Conservation (phyloP, 1,284 basidiomycete genomes). For the Cryptococcus floricola region DNA sequence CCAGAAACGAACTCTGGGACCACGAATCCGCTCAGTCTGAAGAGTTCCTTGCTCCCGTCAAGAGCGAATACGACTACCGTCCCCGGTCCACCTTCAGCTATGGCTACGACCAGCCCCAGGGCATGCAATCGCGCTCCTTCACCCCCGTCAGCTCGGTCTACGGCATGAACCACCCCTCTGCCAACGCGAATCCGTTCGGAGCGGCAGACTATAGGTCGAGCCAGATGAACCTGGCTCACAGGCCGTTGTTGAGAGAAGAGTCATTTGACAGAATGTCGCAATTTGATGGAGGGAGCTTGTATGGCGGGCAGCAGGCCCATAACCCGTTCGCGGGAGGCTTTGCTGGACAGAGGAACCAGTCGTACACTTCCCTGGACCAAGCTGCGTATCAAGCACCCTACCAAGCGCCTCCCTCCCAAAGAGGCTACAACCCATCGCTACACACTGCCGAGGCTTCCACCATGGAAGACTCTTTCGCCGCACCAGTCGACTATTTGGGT, state of each 20-base stretch:
- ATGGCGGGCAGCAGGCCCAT: slow-evolving; percentile 74
- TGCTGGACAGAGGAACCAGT: slow-evolving; percentile 57
- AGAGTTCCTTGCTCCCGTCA: slow-evolving; percentile 69
- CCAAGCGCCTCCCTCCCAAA: slow-evolving; percentile 16
- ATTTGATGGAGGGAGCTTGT: slow-evolving; percentile 61
- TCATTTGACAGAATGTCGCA: neutral
- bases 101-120: slow-evolving; percentile 53
- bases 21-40: slow-evolving; percentile 89
- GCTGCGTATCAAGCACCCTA: neutral
- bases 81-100: slow-evolving; percentile 51
- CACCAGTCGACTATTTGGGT: slow-evolving; percentile 26
- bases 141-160: neutral
- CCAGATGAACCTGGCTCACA: neutral
- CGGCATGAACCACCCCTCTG: neutral
- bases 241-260: neutral
- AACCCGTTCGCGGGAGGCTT: slow-evolving; percentile 59
- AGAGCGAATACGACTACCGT: slow-evolving; percentile 50
- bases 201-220: neutral
- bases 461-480: slow-evolving; percentile 5
- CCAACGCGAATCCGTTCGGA: neutral
- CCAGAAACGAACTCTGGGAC: slow-evolving; percentile 94
- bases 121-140: neutral
- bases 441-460: slow-evolving; percentile 55
- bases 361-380: slow-evolving; percentile 14
- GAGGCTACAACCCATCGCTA: slow-evolving; percentile 52